These are phyloP conservation scores for Phytophthora parvispora DNA, from an alignment of 352 stramenopile genomes.

Conservation along the genomic window DNA sequence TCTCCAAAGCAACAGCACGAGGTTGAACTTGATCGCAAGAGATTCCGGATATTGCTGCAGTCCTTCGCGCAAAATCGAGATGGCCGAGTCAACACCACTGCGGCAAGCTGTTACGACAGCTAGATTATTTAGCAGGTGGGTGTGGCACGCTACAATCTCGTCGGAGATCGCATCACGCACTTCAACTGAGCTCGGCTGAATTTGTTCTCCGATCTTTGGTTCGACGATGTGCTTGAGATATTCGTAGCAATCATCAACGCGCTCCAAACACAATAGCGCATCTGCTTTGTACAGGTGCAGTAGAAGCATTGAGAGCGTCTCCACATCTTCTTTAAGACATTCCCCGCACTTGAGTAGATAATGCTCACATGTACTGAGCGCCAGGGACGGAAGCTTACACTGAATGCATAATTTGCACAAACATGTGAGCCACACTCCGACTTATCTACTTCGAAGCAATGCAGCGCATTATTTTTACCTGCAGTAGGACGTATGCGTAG, in stretches of 20 bases:
- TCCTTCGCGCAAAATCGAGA: slow-evolving; percentile 58
- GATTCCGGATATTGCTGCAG: slow-evolving; percentile 49
- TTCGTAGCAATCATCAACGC: slow-evolving; percentile 62
- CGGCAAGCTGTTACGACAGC: slow-evolving; percentile 61
- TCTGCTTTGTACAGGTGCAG: slow-evolving; percentile 79
- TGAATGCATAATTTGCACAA: slow-evolving; percentile 13
- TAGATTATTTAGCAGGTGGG: slow-evolving; percentile 83
- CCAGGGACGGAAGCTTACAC: slow-evolving; percentile 61
- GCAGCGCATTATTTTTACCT: slow-evolving; percentile 33
- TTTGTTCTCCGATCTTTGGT: slow-evolving; percentile 31
- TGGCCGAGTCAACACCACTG: slow-evolving; percentile 42
- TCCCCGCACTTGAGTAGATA: slow-evolving; percentile 24
- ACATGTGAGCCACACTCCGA: not conserved
- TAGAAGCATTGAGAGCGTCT: slow-evolving; percentile 20
- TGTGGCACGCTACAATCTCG: slow-evolving; percentile 55
- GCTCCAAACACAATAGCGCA: slow-evolving; percentile 79
- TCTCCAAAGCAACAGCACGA: slow-evolving; percentile 82
- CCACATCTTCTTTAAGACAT: not conserved
- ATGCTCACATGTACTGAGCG: slow-evolving; percentile 52
- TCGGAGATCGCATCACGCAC: not conserved
- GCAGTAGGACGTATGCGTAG: slow-evolving; percentile 75
- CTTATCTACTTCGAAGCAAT: not conserved
- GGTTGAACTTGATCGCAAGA: slow-evolving; percentile 73
- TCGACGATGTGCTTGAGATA: slow-evolving; percentile 50
- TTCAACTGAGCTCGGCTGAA: not conserved